phyloP scores from a whole-genome alignment of 2,329 filamentous ascomycete genomes.

The Paracamarosporium sp. region DNA sequence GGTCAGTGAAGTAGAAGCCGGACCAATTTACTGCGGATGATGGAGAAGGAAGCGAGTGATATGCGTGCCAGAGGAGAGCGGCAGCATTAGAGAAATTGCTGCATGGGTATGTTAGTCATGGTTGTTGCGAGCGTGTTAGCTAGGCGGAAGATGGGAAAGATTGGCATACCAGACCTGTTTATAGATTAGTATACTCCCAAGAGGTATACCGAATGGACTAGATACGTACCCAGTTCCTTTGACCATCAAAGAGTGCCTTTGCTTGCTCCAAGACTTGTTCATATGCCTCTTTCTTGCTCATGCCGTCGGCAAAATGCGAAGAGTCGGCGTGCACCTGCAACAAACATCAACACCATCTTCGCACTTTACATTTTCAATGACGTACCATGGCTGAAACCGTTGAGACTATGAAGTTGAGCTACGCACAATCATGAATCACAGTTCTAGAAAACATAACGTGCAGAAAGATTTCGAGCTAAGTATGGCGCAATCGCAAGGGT shows the following conservation, averaged over 20 bases:
- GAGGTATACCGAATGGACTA: no score
- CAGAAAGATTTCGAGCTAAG: slow-evolving; percentile 1
- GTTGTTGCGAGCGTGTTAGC: neutral
- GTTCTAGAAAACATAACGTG: neutral
- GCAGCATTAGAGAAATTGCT: slow-evolving; percentile 76
- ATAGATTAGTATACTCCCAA: slow-evolving; percentile 8
- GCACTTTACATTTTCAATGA: neutral
- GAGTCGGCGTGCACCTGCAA: slow-evolving; percentile 77
- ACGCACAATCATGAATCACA: neutral
- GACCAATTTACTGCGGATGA: slow-evolving; percentile 79
- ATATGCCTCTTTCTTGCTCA: slow-evolving; percentile 76
- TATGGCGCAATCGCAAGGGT: slow-evolving; percentile 8
- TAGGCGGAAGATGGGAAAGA: neutral
- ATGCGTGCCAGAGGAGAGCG: slow-evolving; percentile 80
- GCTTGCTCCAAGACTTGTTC: slow-evolving; percentile 76
- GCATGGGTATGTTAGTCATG: neutral
- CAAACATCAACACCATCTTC: neutral
- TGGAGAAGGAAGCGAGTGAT: slow-evolving; percentile 72
- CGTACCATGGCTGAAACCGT: slow-evolving; percentile 9
- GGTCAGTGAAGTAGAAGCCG: slow-evolving; percentile 59
- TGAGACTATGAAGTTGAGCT: neutral
- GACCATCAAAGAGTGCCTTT: slow-evolving; percentile 71
- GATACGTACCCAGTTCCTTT: slow-evolving; percentile 79
- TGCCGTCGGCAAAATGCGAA: slow-evolving; percentile 71
- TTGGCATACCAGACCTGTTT: slow-evolving; percentile 23